phyloP scores from a whole-genome alignment of 495 filamentous ascomycete species.

The Penicillium argentinense region DNA sequence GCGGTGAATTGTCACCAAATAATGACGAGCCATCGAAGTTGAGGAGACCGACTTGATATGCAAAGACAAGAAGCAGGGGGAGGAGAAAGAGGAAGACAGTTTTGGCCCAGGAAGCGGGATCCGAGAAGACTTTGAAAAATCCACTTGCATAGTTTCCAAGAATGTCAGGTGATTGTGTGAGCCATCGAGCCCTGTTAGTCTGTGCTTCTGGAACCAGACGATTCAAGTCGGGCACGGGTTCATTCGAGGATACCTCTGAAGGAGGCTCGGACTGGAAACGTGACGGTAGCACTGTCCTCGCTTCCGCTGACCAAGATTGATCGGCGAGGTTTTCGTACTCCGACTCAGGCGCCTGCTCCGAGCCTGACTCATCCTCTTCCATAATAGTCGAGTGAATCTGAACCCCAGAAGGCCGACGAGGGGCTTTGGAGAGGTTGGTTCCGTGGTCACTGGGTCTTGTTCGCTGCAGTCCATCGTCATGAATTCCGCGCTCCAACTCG shows the following conservation, averaged over 20 bases:
- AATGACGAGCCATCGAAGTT: too few species aligned
- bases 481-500: slow-evolving; percentile 43
- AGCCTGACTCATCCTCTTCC: slow-evolving; percentile 29
- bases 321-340: slow-evolving; percentile 1
- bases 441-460: slow-evolving; percentile 34
- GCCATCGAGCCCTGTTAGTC: too few species aligned
- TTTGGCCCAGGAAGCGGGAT: slow-evolving; percentile 9
- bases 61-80: slow-evolving; percentile 10
- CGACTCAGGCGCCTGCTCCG: slow-evolving; percentile 1
- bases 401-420: slow-evolving; percentile 42
- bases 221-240: not conserved
- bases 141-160: not conserved
- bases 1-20: too few species aligned
- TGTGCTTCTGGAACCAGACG: too few species aligned
- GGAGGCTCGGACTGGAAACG: not conserved
- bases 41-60: slow-evolving; percentile 4
- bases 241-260: not conserved
- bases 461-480: slow-evolving; percentile 40
- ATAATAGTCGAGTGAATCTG: slow-evolving; percentile 31
- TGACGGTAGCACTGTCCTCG: slow-evolving; percentile 25
- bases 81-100: slow-evolving; percentile 9
- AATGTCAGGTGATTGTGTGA: too few species aligned
- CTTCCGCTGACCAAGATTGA: slow-evolving; percentile 19
- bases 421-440: slow-evolving; percentile 39
- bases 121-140: not conserved